Evolutionary conservation across 2,329 filamentous ascomycete species (phyloP), one percentile per base, ranked within the genome.

Genomic region (Cryphonectria radicalis): DNA sequence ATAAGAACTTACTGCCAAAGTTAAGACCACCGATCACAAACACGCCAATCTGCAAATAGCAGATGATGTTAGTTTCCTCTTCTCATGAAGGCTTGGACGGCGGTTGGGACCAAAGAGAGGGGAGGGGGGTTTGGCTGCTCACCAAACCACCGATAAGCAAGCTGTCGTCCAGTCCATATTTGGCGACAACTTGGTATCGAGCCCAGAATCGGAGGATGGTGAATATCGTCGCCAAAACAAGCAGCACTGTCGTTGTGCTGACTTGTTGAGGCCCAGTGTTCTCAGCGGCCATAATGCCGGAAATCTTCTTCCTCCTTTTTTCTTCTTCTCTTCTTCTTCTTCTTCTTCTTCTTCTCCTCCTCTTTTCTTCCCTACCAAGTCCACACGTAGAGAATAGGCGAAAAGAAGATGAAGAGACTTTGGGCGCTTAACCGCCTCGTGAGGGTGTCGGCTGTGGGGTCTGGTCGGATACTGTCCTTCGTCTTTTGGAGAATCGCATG

Each of bases 131-230:
- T 11, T 40, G 37, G 3, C 8, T 17, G 55, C 71, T 63, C 43
- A 74, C 67, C 69, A 73, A 55, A 22, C 71, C 74, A 19, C 50
- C 69, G 1, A 73, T 57, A 42, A 73, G 22, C 35, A 74, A 57
- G 40, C 32, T 69, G 42, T 75, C 74, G 50, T 75, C 74, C 1
- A n/a, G 4, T 64, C 73, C 74, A 66, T 70, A 73, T 10, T 62
- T 53, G 13, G 53, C 62, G 2, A 60, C 65, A 5, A 68, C 67
- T 28, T 69, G 46, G 22, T 67, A 69, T 5, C 74, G 63, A 13
- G 74, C 74, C 71, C 71, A 75, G 28, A 75, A 73, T 11, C 74
- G 55, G 28, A 75, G 13, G 37, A 40, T 28, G 2, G 72, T 68
- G 46, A 75, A 75, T 2, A 71, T 17, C 3, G 63, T 71, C 42